Percentiles rank a stretch among this genome's conserved stretches.
These are phyloP conservation scores for Populus davidiana DNA, from an alignment of 345 rosid genomes.

Conservation along the genomic window DNA sequence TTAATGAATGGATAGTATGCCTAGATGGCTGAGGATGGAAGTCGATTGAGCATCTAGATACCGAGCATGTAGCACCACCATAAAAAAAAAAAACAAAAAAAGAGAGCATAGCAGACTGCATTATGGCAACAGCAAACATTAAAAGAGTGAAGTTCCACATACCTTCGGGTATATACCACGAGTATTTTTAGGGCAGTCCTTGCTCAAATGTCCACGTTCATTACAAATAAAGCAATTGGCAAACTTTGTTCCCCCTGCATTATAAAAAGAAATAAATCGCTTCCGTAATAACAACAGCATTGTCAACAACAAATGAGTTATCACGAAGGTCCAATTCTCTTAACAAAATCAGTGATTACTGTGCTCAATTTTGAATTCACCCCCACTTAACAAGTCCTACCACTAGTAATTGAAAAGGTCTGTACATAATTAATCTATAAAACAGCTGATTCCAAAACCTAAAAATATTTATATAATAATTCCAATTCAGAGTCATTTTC, in stretches of 20 bases:
- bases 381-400: background rate
- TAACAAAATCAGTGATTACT: background rate
- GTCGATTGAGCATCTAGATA: background rate
- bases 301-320: background rate
- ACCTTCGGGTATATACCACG: constrained; percentile 97
- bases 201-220: constrained; percentile 80
- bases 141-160: constrained; percentile 9
- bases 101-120: background rate
- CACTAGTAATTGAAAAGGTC: background rate
- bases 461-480: too few species aligned
- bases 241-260: constrained; percentile 77
- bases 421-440: background rate
- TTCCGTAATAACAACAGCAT: background rate
- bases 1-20: background rate
- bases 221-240: constrained; percentile 92
- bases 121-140: background rate
- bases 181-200: constrained; percentile 76
- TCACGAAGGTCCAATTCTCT: background rate
- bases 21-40: background rate
- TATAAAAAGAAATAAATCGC: constrained; percentile 9
- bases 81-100: background rate
- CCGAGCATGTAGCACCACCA: background rate
- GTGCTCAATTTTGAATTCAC: background rate
- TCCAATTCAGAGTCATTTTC: background rate
- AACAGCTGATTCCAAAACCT: background rate